Evolutionary conservation across 1,284 basidiomycete genomes (phyloP).

Genomic region (Anthracocystis setariae): DNA sequence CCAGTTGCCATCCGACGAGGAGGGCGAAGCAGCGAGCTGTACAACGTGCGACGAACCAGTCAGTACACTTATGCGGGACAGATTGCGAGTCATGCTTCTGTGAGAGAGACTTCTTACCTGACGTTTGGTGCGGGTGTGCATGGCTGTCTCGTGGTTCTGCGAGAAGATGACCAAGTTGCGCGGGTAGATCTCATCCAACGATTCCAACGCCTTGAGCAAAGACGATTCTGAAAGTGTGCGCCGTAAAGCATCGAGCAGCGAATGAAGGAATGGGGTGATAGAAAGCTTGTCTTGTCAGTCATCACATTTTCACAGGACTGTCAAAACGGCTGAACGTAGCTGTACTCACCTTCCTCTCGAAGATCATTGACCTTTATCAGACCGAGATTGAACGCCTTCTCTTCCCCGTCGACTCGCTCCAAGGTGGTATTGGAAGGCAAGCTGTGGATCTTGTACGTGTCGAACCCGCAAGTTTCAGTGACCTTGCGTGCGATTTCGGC

Average conservation of each 20-base stretch:
- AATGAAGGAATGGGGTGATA: no score
- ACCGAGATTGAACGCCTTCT: background rate
- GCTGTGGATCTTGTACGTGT: background rate
- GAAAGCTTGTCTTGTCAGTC: no score
- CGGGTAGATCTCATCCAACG: slow-evolving; percentile 25
- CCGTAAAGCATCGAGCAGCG: no score
- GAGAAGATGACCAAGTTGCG: slow-evolving; percentile 34
- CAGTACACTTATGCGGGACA: no score
- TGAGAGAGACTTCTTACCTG: no score
- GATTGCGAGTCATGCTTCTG: no score
- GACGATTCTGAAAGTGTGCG: slow-evolving; percentile 6
- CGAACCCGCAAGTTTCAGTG: background rate
- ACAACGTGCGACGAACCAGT: no score
- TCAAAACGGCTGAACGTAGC: background rate
- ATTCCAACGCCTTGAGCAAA: slow-evolving; percentile 9
- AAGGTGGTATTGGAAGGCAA: background rate
- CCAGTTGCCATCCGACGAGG: slow-evolving; percentile 32
- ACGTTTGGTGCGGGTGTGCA: slow-evolving; percentile 26
- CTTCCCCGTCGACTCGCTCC: no score
- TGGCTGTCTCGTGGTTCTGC: background rate
- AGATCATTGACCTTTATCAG: slow-evolving; percentile 12
- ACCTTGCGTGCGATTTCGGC: background rate
- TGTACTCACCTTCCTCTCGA: slow-evolving; percentile 21
- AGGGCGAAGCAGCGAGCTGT: slow-evolving; percentile 22
- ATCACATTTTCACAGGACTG: no score